phyloP scores from a whole-genome alignment of 2,329 filamentous ascomycete genomes.

The Incumbomyces delicatus region DNA sequence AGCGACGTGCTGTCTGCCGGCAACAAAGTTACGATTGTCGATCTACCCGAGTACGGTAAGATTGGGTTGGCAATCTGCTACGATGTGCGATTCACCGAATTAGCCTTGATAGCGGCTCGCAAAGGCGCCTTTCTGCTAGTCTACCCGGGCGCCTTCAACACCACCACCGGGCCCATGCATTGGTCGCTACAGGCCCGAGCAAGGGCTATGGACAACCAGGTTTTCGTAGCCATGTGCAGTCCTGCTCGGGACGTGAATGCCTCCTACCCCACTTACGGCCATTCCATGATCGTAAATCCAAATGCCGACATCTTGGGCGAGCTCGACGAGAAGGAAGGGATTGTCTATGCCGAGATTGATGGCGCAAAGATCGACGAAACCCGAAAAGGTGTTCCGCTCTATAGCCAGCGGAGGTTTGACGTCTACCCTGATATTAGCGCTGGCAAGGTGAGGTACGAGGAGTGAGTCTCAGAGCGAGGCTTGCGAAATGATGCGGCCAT shows the following conservation, averaged over 20 bases:
- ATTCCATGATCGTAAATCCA: conserved; percentile 80
- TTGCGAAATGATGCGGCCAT: no score
- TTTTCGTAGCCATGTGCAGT: conserved; percentile 87
- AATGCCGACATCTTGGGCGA: conserved; percentile 73
- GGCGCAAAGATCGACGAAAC: conserved; percentile 61
- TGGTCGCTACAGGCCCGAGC: conserved; percentile 78
- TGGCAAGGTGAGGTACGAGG: conserved; percentile 39
- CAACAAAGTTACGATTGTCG: conserved; percentile 73
- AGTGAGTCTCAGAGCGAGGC: conserved; percentile 14
- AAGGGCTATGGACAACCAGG: conserved; percentile 83
- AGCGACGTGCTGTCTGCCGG: conserved; percentile 80
- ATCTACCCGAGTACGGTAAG: conserved; percentile 79
- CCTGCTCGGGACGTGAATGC: conserved; percentile 71
- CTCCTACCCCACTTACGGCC: conserved; percentile 82
- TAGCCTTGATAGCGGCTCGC: conserved; percentile 79
- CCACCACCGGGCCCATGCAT: conserved; percentile 83
- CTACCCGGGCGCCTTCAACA: conserved; percentile 96
- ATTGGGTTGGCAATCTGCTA: conserved; percentile 92
- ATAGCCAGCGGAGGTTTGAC: conserved; percentile 80
- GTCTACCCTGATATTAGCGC: conserved; percentile 84
- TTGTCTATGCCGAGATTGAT: conserved; percentile 63
- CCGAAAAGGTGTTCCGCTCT: conserved; percentile 74
- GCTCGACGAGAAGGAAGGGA: conserved; percentile 67
- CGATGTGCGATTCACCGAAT: conserved; percentile 90
- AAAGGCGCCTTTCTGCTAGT: conserved; percentile 78